Conservation (phyloP, 106 monocot genomes). For the Dendrobium catenatum region DNA sequence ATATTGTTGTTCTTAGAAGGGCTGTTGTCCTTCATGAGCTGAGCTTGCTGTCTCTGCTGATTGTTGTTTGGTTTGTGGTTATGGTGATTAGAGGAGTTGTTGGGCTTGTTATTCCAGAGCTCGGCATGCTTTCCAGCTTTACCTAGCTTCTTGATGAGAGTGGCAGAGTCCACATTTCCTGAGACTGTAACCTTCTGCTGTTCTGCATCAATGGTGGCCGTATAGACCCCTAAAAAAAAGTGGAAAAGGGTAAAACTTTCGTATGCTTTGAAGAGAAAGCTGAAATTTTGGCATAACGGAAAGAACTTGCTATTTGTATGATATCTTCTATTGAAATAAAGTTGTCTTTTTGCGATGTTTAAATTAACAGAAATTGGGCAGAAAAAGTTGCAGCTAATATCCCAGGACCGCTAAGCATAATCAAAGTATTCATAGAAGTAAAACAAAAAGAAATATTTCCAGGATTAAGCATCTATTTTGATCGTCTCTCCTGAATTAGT, state of each 20-base stretch:
- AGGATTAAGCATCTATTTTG: too few species aligned
- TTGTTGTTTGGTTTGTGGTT: conserved; percentile 8
- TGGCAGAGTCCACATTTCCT: conserved; percentile 56
- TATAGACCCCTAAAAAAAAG: conserved; percentile 48
- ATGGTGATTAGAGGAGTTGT: conserved; percentile 12
- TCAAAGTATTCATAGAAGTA: too few species aligned
- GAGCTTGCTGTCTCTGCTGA: conserved; percentile 15
- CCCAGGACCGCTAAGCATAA: too few species aligned
- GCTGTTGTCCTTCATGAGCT: background rate
- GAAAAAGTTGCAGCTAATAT: background rate
- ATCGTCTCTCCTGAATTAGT: too few species aligned
- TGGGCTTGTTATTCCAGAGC: conserved; percentile 42
- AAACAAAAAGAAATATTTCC: too few species aligned
- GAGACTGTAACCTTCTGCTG: conserved; percentile 63
- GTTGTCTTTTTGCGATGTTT: too few species aligned
- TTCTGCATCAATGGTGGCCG: conserved; percentile 51
- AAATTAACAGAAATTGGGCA: background rate
- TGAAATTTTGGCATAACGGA: background rate
- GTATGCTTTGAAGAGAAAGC: background rate
- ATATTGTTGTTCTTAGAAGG: background rate
- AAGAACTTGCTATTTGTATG: background rate
- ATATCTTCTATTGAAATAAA: background rate
- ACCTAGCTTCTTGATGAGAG: conserved; percentile 49
- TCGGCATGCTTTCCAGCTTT: conserved; percentile 74
- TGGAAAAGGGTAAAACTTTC: background rate